Evolutionary conservation across 257 asterid species (phyloP).

Genomic region (Thymus mandschuricus): DNA sequence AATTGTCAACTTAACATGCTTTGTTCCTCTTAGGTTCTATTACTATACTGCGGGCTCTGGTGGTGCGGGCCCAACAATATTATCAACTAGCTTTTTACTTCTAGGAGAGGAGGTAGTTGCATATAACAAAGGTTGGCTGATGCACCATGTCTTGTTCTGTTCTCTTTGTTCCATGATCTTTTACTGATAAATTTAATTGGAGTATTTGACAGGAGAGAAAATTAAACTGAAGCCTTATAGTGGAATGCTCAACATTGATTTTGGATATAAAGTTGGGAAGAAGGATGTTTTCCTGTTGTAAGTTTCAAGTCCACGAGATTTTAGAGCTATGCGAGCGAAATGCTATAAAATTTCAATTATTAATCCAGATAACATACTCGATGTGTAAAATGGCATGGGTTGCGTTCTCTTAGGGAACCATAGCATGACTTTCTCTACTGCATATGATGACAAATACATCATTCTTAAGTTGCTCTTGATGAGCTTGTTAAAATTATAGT

Average conservation of each 20-base stretch:
- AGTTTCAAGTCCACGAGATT: conserved; percentile 33
- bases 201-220: conserved; percentile 59
- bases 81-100: background rate
- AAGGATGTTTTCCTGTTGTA: conserved; percentile 88
- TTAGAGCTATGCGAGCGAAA: background rate
- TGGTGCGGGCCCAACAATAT: conserved; percentile 48
- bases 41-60: conserved; percentile 98
- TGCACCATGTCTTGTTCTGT: background rate
- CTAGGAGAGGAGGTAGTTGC: conserved; percentile 97
- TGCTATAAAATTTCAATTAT: background rate
- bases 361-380: background rate
- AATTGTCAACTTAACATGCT: conserved; percentile 14
- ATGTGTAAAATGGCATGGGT: background rate
- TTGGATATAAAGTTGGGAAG: conserved; percentile 85
- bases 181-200: conserved; percentile 15
- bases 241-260: conserved; percentile 88
- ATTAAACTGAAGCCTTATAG: conserved; percentile 84
- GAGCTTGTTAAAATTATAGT: background rate
- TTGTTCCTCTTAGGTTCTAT: conserved; percentile 66
- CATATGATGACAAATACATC: background rate
- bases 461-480: background rate
- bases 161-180: background rate
- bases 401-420: background rate
- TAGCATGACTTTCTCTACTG: conserved; percentile 14
- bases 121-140: conserved; percentile 73